Base-by-base conservation (phyloP, 805 yeast genomes). In the Isabelozyma heimii region DNA sequence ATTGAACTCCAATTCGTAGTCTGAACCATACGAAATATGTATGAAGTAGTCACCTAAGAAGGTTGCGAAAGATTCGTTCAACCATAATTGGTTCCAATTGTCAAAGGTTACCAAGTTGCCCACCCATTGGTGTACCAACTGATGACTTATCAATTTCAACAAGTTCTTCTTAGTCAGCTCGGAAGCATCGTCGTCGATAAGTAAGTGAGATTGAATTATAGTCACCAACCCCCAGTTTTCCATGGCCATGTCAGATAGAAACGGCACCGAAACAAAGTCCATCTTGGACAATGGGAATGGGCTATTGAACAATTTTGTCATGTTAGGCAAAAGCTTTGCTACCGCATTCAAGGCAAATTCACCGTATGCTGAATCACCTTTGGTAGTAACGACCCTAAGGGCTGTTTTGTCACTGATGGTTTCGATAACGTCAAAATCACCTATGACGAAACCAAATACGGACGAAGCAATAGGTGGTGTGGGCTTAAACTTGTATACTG, bases 51-150 rank as follows among this genome's bases (percentile, higher is more conserved):
- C 76, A 0, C 91, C 88, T 54, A 83, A 71, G 75, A 83, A 85
- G 0, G 94, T 87, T 0, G 95, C 94, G 67, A 87, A 84, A 2
- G 88, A 70, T 67, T 88, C 95, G 57, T 86, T 85, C 48, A 88
- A 68, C 91, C 94, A 87, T 37, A 87, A 67, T 57, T 79, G 74
- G 45, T 76, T 78, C 85, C 89, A 87, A 15, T 81, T 78, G 45
- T 84, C 86, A 57, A 86, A 85, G 1, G 88, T 72, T 2, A 86
- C 76, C 54, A 74, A 70, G 54, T 88, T 82, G 8, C 94, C 95
- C 48, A 88, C 65, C 89, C 90, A 88, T 67, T 87, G 92, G 61
- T 88, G 95, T 27, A 86, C 83, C 52, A 87, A 58, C 59, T 87
- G 91, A 62, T 88, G 95, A 1, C 81, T 82, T 8, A 88, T 59